Evolutionary conservation across 805 yeast genomes (phyloP), one percentile per base, ranked within the genome.

Genomic region (Candida boleticola): DNA sequence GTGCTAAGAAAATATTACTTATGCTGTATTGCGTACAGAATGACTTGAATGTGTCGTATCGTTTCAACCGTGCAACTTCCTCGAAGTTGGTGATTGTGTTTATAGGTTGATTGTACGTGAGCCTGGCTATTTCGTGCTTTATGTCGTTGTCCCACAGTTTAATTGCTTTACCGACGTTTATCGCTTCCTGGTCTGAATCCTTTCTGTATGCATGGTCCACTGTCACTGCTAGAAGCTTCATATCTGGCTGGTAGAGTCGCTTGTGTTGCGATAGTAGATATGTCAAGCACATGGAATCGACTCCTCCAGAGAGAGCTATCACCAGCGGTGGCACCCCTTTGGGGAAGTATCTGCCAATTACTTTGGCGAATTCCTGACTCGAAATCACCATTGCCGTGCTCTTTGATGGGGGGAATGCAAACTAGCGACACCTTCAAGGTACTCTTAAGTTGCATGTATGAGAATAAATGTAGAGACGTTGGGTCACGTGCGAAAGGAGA

Each of bases 241-340:
- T 47, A 1, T 50, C 44, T 2, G 63, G 53, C 5, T 60, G 52
- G 36, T 62, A 40, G 3, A 39, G 43, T 9, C 67, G 44, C 25
- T 54, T 60, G 49, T 65, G 74, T 20, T 62, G 57, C 0, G 64
- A 46, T 3, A 82, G 57, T 16, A 84, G 62, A 48, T 73, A 73
- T 0, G 85, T 69, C 34, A 86, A 57, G 11, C 85, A 81, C 80
- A 85, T 80, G 1, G 93, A 85, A 55, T 86, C 95, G 0, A 83
- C 89, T 1, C 95, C 95, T 1, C 95, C 95, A 13, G 89, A 81
- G 1, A 86, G 72, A 0, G 89, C 89, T 14, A 86, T 58, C 4
- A 70, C 17, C 32, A 27, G 32, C 14, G 39, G 39, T 10, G 39
- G 39, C 22, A 36, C 39, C 17, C 39, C 39, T 19, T 27, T 9